Evolutionary conservation across 371 early-diverging fungal genomes (phyloP).

Genomic region (Mortierella sp.): DNA sequence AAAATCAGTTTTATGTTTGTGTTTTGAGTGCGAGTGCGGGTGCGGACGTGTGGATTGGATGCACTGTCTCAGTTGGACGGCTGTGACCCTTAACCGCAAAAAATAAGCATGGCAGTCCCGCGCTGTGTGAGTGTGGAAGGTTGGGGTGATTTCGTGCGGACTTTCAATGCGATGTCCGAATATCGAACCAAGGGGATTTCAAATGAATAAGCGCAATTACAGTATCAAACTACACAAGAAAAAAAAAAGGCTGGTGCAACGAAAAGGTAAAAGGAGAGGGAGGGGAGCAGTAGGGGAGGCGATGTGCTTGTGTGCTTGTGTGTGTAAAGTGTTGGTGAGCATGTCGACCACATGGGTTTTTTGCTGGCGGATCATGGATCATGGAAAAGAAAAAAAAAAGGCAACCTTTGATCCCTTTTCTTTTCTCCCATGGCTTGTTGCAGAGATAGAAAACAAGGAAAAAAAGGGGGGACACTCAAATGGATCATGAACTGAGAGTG

Average conservation of each 20-base stretch:
- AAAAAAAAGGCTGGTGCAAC: neutral
- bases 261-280: conserved; percentile 1
- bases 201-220: conserved; percentile 51
- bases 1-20: neutral
- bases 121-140: neutral
- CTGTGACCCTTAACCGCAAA: conserved; percentile 4
- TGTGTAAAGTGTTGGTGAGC: neutral
- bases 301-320: neutral
- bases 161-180: conserved; percentile 20
- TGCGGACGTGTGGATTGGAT: neutral
- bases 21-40: no score
- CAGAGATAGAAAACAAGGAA: neutral
- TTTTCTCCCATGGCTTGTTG: conserved; percentile 4
- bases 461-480: neutral
- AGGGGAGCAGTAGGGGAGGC: neutral
- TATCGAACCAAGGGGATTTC: conserved; percentile 27
- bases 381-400: neutral
- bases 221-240: neutral
- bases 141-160: conserved; percentile 24
- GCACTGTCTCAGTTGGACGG: no score
- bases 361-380: neutral
- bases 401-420: neutral
- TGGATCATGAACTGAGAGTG: neutral
- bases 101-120: conserved; percentile 4
- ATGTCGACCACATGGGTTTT: neutral